Evolutionary conservation across 192 early-diverging fungal species (phyloP).

Genomic region (Polychytrium aggregatum): DNA sequence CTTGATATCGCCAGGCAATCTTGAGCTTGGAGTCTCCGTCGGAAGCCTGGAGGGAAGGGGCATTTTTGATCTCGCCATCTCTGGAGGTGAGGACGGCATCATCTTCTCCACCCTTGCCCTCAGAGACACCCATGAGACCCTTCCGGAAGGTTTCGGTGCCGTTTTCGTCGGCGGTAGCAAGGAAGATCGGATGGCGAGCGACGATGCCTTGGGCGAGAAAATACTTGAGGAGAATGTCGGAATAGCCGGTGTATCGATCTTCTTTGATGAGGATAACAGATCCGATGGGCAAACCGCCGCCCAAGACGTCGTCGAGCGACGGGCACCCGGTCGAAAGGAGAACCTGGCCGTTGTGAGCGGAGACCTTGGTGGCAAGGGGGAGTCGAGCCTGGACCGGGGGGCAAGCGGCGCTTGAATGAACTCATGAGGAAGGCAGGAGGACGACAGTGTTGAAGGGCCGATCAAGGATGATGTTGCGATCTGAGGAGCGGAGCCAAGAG

Average conservation of each 20-base stretch:
- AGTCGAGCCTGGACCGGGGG: conserved; percentile 26
- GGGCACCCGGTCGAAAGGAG: conserved; percentile 75
- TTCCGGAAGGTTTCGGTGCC: conserved; percentile 43
- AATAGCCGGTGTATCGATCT: conserved; percentile 73
- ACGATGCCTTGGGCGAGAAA: conserved; percentile 80
- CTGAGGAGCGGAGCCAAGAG: too few relatives aligned
- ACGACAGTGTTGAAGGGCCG: too few relatives aligned
- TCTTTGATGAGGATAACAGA: conserved; percentile 64
- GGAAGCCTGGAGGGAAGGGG: too few relatives aligned
- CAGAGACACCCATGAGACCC: conserved; percentile 51
- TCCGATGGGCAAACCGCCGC: conserved; percentile 80
- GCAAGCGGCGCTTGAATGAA: conserved; percentile 11
- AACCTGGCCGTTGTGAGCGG: conserved; percentile 64
- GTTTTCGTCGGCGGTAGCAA: conserved; percentile 62
- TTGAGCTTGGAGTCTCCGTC: conserved; percentile 63
- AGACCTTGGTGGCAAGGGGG: conserved; percentile 62
- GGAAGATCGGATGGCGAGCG: conserved; percentile 53
- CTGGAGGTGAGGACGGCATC: too few relatives aligned
- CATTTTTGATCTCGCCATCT: too few relatives aligned
- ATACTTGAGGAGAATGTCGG: conserved; percentile 65
- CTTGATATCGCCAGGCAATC: conserved; percentile 94
- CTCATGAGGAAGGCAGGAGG: too few relatives aligned
- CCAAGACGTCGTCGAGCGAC: conserved; percentile 65
- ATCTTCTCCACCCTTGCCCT: too few relatives aligned
- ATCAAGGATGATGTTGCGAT: too few relatives aligned